Percentiles rank a stretch among this genome's conserved stretches.
Evolutionary conservation across 2,329 filamentous ascomycete genomes (phyloP).

Genomic region (Leptographium procerum): DNA sequence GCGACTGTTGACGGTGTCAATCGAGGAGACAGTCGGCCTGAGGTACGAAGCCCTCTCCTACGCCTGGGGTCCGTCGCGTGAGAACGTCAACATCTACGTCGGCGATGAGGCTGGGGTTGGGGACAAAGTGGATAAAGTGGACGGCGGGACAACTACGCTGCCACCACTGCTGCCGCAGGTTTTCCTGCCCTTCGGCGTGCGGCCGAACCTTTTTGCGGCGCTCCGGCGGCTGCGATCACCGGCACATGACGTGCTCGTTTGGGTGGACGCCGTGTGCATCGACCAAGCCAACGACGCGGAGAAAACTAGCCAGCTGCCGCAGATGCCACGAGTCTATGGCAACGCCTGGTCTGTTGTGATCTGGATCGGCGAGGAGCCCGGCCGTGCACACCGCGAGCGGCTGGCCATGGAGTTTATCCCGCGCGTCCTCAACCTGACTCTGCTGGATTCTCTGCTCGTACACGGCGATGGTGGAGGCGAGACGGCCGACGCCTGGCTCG

Average conservation of each 20-base stretch:
- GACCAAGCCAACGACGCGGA: background rate
- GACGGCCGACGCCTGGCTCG: background rate
- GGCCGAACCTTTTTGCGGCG: background rate
- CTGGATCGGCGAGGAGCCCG: background rate
- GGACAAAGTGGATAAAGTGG: no score
- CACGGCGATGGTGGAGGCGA: background rate
- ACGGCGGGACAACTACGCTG: background rate
- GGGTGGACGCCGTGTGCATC: slow-evolving; percentile 4
- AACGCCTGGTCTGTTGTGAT: background rate
- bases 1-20: background rate
- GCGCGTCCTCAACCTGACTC: background rate
- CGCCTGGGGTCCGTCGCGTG: background rate
- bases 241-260: background rate
- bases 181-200: no score
- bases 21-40: background rate
- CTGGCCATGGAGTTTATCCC: background rate
- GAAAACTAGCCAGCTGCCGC: background rate
- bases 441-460: background rate
- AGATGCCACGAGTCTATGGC: background rate
- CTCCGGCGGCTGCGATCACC: background rate
- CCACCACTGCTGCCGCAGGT: background rate
- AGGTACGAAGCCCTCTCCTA: background rate
- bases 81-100: background rate
- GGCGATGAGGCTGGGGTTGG: background rate
- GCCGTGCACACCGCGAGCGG: background rate